phyloP scores from a whole-genome alignment of 768 basidiomycete species.

The Boletus vinaceobasis region DNA sequence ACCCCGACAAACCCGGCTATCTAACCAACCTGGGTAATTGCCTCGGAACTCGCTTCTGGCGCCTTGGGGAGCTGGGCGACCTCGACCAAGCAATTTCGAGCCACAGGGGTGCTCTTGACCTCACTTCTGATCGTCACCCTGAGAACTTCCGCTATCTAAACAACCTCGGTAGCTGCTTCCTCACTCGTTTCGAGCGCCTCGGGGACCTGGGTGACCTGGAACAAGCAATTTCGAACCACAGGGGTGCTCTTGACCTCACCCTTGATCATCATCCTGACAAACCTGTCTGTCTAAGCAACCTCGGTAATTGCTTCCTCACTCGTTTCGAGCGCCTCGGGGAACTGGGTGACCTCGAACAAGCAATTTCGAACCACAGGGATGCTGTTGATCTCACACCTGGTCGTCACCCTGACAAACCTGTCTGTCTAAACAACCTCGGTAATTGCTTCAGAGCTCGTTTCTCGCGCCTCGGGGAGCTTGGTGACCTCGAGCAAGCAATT shows the following conservation, averaged over 20 bases:
- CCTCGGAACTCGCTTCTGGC: background rate
- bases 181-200: slow-evolving; percentile 1
- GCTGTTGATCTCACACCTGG: too few relatives aligned
- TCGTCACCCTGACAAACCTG: too few relatives aligned
- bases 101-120: background rate
- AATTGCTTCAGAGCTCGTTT: too few relatives aligned
- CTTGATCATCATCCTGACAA: background rate
- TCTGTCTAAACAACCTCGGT: too few relatives aligned
- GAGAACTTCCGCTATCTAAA: background rate
- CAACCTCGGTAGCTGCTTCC: background rate
- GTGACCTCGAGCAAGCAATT: slow-evolving; percentile 1
- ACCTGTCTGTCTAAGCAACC: too few relatives aligned
- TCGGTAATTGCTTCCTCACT: too few relatives aligned
- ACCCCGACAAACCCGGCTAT: background rate
- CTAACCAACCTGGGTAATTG: background rate
- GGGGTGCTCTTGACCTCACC: background rate
- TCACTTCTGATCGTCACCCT: background rate
- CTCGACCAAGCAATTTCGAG: background rate
- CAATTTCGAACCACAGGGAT: too few relatives aligned
- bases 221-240: background rate
- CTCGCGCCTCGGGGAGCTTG: background rate
- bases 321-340: background rate
- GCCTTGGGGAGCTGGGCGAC: background rate
- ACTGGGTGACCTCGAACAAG: too few relatives aligned
- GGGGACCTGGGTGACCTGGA: background rate